Evolutionary conservation across 2,329 filamentous ascomycete genomes (phyloP).

Genomic region (Pseudocercospora macadamiae): DNA sequence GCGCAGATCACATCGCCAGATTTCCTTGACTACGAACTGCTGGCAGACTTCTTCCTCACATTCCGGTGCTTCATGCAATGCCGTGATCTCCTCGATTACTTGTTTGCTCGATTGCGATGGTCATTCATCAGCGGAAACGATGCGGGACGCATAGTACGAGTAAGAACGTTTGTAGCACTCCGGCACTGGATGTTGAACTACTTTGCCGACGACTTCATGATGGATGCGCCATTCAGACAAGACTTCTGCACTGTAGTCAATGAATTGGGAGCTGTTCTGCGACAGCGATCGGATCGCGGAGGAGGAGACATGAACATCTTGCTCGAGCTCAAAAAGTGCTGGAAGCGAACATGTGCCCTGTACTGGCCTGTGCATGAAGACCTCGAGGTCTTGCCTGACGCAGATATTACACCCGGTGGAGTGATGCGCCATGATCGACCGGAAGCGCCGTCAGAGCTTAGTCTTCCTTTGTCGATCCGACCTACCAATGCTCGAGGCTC

Average conservation of each 20-base stretch:
- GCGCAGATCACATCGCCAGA: conserved; percentile 95
- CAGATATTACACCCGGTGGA: conserved; percentile 76
- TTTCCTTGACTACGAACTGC: conserved; percentile 93
- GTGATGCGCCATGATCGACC: conserved; percentile 29
- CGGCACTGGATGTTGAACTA: conserved; percentile 99
- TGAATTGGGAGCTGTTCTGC: conserved; percentile 57
- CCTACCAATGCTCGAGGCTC: conserved; percentile 27
- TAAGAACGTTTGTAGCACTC: conserved; percentile 91
- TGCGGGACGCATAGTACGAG: conserved; percentile 80
- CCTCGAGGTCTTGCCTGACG: conserved; percentile 56
- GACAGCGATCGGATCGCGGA: conserved; percentile 54
- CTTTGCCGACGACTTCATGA: conserved; percentile 90
- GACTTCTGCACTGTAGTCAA: conserved; percentile 84
- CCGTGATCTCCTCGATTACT: conserved; percentile 75
- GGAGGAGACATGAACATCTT: conserved; percentile 80
- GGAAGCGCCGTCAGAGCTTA: conserved; percentile 23
- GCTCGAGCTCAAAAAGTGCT: conserved; percentile 93
- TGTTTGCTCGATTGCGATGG: conserved; percentile 85
- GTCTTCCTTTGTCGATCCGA: conserved; percentile 27
- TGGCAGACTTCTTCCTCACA: conserved; percentile 97
- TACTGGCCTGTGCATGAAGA: conserved; percentile 83
- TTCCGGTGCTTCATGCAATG: conserved; percentile 85
- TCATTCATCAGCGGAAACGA: conserved; percentile 79
- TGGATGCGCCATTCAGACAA: conserved; percentile 71
- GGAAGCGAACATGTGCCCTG: conserved; percentile 84